Base-by-base conservation (phyloP, 2,329 filamentous ascomycete species). In the Dothideomycetidae sp. region DNA sequence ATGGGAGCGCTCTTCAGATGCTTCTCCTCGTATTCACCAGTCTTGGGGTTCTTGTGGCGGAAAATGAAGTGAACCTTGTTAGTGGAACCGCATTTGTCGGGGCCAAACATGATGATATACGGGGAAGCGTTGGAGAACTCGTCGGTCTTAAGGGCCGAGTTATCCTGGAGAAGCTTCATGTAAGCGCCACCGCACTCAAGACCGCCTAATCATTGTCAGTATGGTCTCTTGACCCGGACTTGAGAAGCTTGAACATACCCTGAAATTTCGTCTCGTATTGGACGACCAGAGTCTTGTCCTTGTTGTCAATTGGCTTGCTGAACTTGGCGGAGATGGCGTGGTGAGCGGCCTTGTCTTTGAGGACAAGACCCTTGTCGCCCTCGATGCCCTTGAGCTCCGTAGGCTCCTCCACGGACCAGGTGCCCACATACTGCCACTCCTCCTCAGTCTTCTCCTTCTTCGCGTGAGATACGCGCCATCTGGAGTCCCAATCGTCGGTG, bases 1-100 rank as follows among this genome's bases (percentile, higher is more conserved):
- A 78, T 71, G 44, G 90, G 86, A 47, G 88, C 79, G 53, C 72
- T 73, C 58, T 73, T 76, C 47, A 98, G 73, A 67, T 98, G 90
- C 79, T 98, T 98, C 81, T 98, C 90, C 74, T 98, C 88, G 56
- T 98, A 98, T 65, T 94, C 84, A 68, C 88, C 88, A 32, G 85
- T 94, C 81, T 93, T 94, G 59, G 90, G 90, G 76, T 96, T 98
- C 82, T 96, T 98, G 81, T 98, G 90, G 67, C 92, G 90, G 77
- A 98, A 93, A 63, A 98, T 98, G 69, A 98, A 93, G 63, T 78
- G 74, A 44, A 78, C 74, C 80, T 96, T 96, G 79, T 98, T 98
- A 63, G 84, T 96, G 60, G 84, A 75, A 62, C 90, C 90, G 62
- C 90, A 98, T 79, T 96, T 96, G 71, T 98, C 90, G 53, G 90